These are phyloP conservation scores for Aspergillus ostianus DNA, from an alignment of 495 filamentous ascomycete genomes.

Conservation along the genomic window DNA sequence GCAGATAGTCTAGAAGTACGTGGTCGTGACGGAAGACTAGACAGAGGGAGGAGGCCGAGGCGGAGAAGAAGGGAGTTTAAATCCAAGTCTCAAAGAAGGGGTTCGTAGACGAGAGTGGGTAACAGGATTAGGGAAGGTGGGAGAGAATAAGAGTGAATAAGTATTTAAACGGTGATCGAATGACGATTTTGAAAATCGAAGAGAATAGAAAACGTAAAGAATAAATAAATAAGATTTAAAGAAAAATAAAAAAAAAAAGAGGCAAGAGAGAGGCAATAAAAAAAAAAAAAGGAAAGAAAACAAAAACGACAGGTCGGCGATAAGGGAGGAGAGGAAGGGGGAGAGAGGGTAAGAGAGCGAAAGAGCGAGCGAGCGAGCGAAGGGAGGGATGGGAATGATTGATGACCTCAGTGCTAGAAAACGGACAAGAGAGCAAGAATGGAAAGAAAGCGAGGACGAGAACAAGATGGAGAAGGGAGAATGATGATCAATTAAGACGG, in stretches of 20 bases:
- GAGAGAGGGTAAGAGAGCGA: constrained; percentile 6
- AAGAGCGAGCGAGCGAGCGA: constrained; percentile 1
- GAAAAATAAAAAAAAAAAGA: constrained; percentile 15
- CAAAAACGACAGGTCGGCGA: neutral
- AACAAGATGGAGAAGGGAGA: neutral
- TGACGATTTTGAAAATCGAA: neutral
- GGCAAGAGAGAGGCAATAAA: constrained; percentile 16
- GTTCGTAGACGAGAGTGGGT: constrained; percentile 7
- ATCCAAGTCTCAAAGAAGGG: neutral
- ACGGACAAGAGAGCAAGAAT: constrained; percentile 5
- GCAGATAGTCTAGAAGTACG: constrained; percentile 1
- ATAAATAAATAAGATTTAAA: constrained; percentile 1
- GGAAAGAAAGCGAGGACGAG: neutral
- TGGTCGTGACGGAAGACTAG: constrained; percentile 11
- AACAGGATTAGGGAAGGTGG: constrained; percentile 13
- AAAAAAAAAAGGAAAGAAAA: constrained; percentile 17
- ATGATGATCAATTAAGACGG: neutral
- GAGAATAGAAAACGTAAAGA: too few relatives aligned
- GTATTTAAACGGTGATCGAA: constrained; percentile 8
- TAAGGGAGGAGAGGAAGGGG: constrained; percentile 6
- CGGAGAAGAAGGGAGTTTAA: constrained; percentile 5
- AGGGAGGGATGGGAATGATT: constrained; percentile 16
- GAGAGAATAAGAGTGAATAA: constrained; percentile 13
- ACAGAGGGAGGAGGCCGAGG: constrained; percentile 14
- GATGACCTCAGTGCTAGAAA: constrained; percentile 14